Evolutionary conservation across 768 basidiomycete species (phyloP).

Genomic region (Russula sp.): DNA sequence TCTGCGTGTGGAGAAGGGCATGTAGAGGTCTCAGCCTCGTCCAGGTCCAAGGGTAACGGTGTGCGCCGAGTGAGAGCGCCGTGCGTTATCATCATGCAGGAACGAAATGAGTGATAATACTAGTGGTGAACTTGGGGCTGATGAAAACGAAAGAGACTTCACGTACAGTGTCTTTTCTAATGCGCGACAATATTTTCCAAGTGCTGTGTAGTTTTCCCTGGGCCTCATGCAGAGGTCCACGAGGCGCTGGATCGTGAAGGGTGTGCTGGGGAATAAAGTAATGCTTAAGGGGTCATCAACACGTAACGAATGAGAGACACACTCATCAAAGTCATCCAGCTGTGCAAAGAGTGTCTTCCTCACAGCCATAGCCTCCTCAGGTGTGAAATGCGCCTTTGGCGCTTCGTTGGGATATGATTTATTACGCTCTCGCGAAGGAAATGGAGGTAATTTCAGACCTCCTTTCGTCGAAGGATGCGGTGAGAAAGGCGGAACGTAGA

Average conservation of each 20-base stretch:
- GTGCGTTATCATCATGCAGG: conserved; percentile 77
- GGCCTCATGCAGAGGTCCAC: conserved; percentile 78
- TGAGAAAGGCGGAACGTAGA: conserved; percentile 42
- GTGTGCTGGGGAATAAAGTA: conserved; percentile 47
- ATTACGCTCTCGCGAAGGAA: conserved; percentile 56
- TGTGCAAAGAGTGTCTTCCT: conserved; percentile 57
- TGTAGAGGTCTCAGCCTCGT: conserved; percentile 38
- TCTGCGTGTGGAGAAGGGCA: conserved; percentile 34
- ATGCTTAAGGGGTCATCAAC: neutral
- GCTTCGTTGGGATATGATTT: conserved; percentile 51
- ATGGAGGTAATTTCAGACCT: conserved; percentile 70
- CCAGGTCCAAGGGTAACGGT: conserved; percentile 69
- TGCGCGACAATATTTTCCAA: conserved; percentile 87
- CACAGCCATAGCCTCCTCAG: conserved; percentile 56
- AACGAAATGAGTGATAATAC: conserved; percentile 89
- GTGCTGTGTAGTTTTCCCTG: conserved; percentile 63
- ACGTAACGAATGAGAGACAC: conserved; percentile 33
- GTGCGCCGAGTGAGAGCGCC: conserved; percentile 72
- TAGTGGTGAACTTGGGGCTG: conserved; percentile 69
- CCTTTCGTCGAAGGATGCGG: conserved; percentile 46
- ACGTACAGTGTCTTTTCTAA: conserved; percentile 80
- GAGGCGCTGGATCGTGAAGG: conserved; percentile 88
- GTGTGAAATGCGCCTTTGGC: conserved; percentile 58
- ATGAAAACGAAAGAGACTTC: conserved; percentile 60
- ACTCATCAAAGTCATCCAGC: conserved; percentile 76